phyloP scores from a whole-genome alignment of 495 filamentous ascomycete genomes.

The Penicillium lividum region DNA sequence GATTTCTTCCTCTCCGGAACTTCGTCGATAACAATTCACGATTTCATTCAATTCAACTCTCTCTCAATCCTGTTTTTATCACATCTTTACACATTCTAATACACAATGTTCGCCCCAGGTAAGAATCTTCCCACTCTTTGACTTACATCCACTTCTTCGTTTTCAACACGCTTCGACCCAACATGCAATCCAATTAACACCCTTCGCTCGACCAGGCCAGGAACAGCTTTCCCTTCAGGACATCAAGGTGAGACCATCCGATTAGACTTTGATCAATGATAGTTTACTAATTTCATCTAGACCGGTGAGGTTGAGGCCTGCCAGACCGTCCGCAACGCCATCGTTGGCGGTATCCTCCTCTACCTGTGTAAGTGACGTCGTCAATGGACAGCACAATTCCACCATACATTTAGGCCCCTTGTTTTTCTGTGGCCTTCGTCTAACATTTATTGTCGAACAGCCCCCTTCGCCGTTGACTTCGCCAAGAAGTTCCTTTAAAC shows the following conservation, averaged over 20 bases:
- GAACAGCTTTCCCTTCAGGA: constrained; percentile 51
- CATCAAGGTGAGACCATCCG: constrained; percentile 38
- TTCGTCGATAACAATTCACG: background rate
- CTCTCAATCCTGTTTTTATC: background rate
- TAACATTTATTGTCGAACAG: constrained; percentile 39
- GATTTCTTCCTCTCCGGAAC: constrained; percentile 28
- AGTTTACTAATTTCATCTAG: constrained; percentile 25
- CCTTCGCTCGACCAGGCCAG: constrained; percentile 28
- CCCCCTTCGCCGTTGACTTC: constrained; percentile 81
- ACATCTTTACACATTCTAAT: constrained; percentile 4
- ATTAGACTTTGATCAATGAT: background rate
- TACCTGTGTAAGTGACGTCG: constrained; percentile 72
- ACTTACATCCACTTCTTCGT: background rate
- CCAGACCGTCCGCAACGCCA: constrained; percentile 62
- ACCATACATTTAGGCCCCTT: constrained; percentile 8
- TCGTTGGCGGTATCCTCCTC: constrained; percentile 64
- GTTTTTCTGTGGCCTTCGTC: background rate
- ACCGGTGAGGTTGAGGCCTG: constrained; percentile 70
- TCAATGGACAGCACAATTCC: constrained; percentile 3
- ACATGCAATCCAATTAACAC: constrained; percentile 1
- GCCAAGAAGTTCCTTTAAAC: constrained; percentile 71
- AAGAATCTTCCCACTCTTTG: constrained; percentile 9
- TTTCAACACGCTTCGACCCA: background rate
- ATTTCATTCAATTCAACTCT: constrained; percentile 5
- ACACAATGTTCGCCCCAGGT: constrained; percentile 52